Evolutionary conservation across 148 eudicot genomes (phyloP), one percentile per base, ranked within the genome.

Genomic region (Beta vulgaris): DNA sequence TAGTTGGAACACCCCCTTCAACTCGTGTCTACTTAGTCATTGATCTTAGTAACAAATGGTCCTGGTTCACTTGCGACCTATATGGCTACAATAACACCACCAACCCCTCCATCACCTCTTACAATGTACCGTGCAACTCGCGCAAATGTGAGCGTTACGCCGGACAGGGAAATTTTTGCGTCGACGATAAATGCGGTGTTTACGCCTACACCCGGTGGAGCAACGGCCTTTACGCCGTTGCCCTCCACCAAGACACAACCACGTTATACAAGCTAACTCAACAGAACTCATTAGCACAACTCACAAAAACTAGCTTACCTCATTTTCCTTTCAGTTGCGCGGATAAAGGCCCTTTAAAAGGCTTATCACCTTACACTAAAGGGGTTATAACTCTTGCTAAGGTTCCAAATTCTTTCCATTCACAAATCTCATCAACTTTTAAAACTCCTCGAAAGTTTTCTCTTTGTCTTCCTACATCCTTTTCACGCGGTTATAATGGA

Each of bases 391-490:
- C 82, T 25, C 78, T 87, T 19, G 78, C 81, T 3, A 77, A 69
- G 42, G 39, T 66, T 0, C 68, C 59, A 0, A 34, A 23, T 35
- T 54, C 85, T 12, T 74, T 86, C 3, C 82, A 70, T 54, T 31
- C 74, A 26, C 82, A 82, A 72, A 49, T 86, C 54, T 71, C 87
- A 11, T 74, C 78, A 3, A 39, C 72, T 7, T 69, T 77, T 12
- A 77, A 65, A 6, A 59, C 73, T 18, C 79, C 89, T 71, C 72
- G 51, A 2, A 86, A 84, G 54, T 83, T 86, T 72, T 73, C 89
- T 37, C 61, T 86, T 42, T 86, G 87, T 57, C 44, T 87, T 28
- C 86, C 87, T 1, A 68, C 86, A 18, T 73, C 83, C 13, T 32
- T 39, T 21, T n/a, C 61, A 1, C 78, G 65, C 0, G 74, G 69